A percentile compares a stretch with the other conserved stretches of the same genome.
phyloP scores from a whole-genome alignment of 345 rosid species.

The Hypericum perforatum region DNA sequence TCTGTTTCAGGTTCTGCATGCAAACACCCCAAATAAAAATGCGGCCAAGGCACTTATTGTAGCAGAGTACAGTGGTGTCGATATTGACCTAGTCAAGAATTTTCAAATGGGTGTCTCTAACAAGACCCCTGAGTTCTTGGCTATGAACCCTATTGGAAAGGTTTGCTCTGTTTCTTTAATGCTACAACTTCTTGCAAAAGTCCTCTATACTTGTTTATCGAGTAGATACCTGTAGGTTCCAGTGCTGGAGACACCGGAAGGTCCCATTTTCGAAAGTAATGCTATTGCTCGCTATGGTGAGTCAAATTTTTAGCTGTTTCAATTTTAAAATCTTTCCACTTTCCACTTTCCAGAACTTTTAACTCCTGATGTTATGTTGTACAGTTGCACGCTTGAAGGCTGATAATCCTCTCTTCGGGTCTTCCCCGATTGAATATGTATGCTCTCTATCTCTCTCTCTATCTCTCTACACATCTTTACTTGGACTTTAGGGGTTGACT shows the following conservation, averaged over 20 bases:
- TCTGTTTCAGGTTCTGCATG: slow-evolving; percentile 41
- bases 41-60: slow-evolving; percentile 57
- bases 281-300: slow-evolving; percentile 88
- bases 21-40: slow-evolving; percentile 48
- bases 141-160: slow-evolving; percentile 94
- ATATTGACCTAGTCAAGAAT: slow-evolving; percentile 44
- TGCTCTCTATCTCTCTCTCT: no score
- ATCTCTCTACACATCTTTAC: no score
- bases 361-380: no score
- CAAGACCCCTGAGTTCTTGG: slow-evolving; percentile 69
- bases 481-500: no score
- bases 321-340: background rate
- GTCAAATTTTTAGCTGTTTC: background rate
- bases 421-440: no score
- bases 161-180: slow-evolving; percentile 12
- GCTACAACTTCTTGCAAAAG: background rate
- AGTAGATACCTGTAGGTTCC: slow-evolving; percentile 46
- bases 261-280: slow-evolving; percentile 88
- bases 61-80: slow-evolving; percentile 73
- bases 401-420: no score
- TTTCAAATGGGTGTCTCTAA: slow-evolving; percentile 77
- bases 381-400: no score
- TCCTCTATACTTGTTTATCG: background rate
- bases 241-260: slow-evolving; percentile 93
- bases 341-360: no score